Evolutionary conservation across 306 rosid genomes (phyloP).

Genomic region (Cucurbita pepo): DNA sequence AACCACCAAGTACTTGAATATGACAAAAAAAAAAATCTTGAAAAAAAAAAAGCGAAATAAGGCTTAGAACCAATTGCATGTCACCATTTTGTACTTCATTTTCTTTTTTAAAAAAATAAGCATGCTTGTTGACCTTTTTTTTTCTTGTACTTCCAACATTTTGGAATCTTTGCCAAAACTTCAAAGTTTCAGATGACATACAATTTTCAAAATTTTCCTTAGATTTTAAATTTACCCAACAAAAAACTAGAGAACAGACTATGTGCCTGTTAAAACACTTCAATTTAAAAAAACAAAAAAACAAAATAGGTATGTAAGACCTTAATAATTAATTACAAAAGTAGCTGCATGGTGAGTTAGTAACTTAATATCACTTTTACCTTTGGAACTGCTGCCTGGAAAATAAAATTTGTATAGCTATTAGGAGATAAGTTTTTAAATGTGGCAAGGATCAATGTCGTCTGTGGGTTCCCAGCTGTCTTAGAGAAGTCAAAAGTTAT

Average conservation of each 20-base stretch:
- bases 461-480: slow-evolving; percentile 68
- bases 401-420: slow-evolving; percentile 60
- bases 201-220: background rate
- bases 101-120: background rate
- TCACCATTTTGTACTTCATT: background rate
- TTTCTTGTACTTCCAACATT: background rate
- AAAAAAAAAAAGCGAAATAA: background rate
- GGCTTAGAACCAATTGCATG: background rate
- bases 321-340: background rate
- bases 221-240: background rate
- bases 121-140: background rate
- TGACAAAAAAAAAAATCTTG: background rate
- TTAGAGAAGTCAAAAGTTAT: slow-evolving; percentile 67
- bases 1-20: background rate
- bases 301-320: background rate
- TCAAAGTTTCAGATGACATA: background rate
- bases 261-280: background rate
- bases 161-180: background rate
- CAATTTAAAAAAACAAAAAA: background rate
- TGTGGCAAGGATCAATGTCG: slow-evolving; percentile 56
- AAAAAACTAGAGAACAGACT: background rate
- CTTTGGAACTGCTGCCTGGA: slow-evolving; percentile 99
- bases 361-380: slow-evolving; percentile 23
- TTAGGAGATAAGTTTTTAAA: slow-evolving; percentile 55
- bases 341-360: background rate